Evolutionary conservation across 148 eudicot species (phyloP).

Genomic region (Rhododendron mucronatum): DNA sequence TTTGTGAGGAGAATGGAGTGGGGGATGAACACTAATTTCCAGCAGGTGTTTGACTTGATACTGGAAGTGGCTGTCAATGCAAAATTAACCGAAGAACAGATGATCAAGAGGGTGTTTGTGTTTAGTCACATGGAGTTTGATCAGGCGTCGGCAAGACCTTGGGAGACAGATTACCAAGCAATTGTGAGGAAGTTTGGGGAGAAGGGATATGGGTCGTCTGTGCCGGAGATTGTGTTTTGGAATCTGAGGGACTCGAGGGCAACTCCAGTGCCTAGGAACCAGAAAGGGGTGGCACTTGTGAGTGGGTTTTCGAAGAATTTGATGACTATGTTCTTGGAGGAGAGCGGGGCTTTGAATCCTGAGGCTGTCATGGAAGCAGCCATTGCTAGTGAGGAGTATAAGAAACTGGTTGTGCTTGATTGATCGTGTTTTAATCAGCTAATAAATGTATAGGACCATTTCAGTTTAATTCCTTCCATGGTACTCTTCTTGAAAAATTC

Average conservation of each 20-base stretch:
- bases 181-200: slow-evolving; percentile 25
- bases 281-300: slow-evolving; percentile 30
- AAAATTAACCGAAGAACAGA: slow-evolving; percentile 27
- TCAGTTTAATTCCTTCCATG: neutral
- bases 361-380: slow-evolving; percentile 22
- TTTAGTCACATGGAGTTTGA: slow-evolving; percentile 52
- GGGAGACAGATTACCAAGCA: slow-evolving; percentile 33
- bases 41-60: slow-evolving; percentile 37
- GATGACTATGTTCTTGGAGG: slow-evolving; percentile 25
- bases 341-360: slow-evolving; percentile 15
- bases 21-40: slow-evolving; percentile 29
- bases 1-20: slow-evolving; percentile 27
- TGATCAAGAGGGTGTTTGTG: slow-evolving; percentile 46
- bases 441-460: no score
- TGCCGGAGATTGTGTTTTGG: slow-evolving; percentile 36
- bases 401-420: slow-evolving; percentile 26
- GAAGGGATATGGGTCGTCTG: neutral
- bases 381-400: slow-evolving; percentile 21
- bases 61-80: slow-evolving; percentile 27
- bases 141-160: slow-evolving; percentile 21
- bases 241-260: slow-evolving; percentile 21
- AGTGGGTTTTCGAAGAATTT: slow-evolving; percentile 39
- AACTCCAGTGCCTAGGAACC: slow-evolving; percentile 20
- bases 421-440: slow-evolving; percentile 9
- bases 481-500: neutral